Evolutionary conservation across 345 rosid species (phyloP).

Genomic region (Acer negundo): DNA sequence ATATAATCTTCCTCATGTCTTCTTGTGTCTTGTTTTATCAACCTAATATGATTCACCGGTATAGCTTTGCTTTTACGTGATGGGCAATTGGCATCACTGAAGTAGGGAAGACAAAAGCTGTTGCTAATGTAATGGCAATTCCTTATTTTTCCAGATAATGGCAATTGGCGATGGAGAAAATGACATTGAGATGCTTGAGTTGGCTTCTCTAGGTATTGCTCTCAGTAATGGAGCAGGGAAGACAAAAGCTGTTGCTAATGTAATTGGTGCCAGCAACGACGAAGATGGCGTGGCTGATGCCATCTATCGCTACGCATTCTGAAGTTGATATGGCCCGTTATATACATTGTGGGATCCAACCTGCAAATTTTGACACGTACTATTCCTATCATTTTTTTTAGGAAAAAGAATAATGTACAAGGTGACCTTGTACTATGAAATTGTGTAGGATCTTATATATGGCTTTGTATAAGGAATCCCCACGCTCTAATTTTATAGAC

Average conservation of each 20-base stretch:
- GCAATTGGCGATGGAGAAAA: slow-evolving; percentile 97
- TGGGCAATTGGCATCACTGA: too few relatives aligned
- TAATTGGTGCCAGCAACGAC: slow-evolving; percentile 75
- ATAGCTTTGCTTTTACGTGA: neutral
- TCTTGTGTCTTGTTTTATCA: too few relatives aligned
- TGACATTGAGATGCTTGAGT: slow-evolving; percentile 83
- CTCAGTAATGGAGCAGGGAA: slow-evolving; percentile 85
- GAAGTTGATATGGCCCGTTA: slow-evolving; percentile 16
- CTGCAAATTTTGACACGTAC: slow-evolving; percentile 7
- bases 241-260: slow-evolving; percentile 84
- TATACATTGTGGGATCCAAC: neutral
- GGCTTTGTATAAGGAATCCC: neutral
- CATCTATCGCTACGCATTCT: slow-evolving; percentile 78
- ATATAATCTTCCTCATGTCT: neutral
- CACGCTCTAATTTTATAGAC: neutral
- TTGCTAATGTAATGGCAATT: too few relatives aligned
- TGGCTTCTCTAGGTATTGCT: slow-evolving; percentile 82
- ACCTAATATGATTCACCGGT: too few relatives aligned
- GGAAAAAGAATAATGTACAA: neutral
- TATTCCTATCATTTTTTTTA: neutral
- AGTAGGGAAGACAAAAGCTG: too few relatives aligned
- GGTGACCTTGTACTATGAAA: neutral
- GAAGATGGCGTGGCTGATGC: slow-evolving; percentile 96
- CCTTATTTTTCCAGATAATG: slow-evolving; percentile 61
- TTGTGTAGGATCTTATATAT: neutral